phyloP scores from a whole-genome alignment of 805 yeast genomes.

The Yarrowia sp. region DNA sequence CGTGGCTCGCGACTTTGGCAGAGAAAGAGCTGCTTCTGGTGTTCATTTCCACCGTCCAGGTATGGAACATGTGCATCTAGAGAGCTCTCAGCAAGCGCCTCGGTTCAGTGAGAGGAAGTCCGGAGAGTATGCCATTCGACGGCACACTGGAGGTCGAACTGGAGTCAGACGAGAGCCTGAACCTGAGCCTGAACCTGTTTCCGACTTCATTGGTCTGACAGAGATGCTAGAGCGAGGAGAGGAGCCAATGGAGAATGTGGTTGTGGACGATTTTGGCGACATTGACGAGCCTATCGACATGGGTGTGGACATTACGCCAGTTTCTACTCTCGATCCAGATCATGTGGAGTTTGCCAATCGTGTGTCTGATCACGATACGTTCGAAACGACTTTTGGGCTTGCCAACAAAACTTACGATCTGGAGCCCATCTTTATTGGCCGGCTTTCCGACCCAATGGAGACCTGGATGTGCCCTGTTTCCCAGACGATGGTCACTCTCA shows the following conservation, averaged over 20 bases:
- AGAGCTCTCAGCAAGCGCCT: background rate
- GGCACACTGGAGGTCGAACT: background rate
- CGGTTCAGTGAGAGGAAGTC: slow-evolving; percentile 8
- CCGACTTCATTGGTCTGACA: slow-evolving; percentile 1
- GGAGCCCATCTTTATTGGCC: background rate
- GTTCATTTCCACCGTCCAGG: background rate
- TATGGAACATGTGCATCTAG: background rate
- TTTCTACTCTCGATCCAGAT: background rate
- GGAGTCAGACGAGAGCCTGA: background rate
- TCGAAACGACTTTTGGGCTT: slow-evolving; percentile 4
- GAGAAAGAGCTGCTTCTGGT: background rate
- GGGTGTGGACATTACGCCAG: background rate
- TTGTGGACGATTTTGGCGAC: background rate
- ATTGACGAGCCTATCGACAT: background rate
- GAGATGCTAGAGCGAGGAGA: slow-evolving; percentile 10
- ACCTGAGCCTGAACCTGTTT: background rate
- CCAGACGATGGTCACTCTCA: background rate
- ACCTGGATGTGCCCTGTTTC: slow-evolving; percentile 12
- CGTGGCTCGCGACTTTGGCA: background rate
- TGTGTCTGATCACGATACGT: background rate
- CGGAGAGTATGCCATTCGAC: slow-evolving; percentile 11
- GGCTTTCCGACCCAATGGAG: background rate
- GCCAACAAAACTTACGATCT: background rate
- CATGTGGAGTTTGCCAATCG: background rate
- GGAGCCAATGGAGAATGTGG: background rate